These are phyloP conservation scores for Telopea speciosissima DNA, from an alignment of 177 flowering plant genomes.

Conservation along the genomic window DNA sequence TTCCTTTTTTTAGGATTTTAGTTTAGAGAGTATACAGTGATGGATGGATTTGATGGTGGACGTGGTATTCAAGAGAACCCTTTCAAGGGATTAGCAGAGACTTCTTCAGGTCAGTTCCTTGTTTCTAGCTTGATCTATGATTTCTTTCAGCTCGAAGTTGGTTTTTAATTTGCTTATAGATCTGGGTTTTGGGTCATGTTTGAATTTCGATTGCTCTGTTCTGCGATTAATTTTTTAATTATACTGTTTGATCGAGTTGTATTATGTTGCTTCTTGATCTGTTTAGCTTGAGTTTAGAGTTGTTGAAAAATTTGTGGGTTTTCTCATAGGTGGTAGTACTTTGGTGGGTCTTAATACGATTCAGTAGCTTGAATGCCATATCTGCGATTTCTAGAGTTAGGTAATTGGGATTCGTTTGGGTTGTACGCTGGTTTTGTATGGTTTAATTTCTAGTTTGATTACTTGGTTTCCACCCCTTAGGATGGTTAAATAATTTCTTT, in stretches of 20 bases:
- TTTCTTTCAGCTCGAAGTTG: background rate
- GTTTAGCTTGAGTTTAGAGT: background rate
- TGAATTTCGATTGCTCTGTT: background rate
- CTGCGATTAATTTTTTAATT: background rate
- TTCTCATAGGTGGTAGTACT: background rate
- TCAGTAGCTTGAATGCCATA: conserved; percentile 1
- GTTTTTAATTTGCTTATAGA: conserved; percentile 3
- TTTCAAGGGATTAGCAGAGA: conserved; percentile 13
- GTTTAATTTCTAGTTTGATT: background rate
- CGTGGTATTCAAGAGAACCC: conserved; percentile 14
- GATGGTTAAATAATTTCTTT: background rate
- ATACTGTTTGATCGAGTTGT: conserved; percentile 18
- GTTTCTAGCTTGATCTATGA: conserved; percentile 2
- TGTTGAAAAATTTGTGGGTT: background rate
- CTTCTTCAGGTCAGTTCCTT: conserved; percentile 18
- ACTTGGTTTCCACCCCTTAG: background rate
- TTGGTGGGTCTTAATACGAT: background rate
- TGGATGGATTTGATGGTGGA: conserved; percentile 26
- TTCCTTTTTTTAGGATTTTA: background rate
- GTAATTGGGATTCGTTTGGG: background rate
- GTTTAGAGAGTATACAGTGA: background rate
- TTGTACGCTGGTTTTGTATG: background rate
- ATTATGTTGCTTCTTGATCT: background rate
- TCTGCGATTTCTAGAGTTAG: background rate
- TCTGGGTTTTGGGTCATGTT: conserved; percentile 6